Conservation (phyloP, 352 stramenopile genomes). For the Chrysophaeum taylorii region DNA sequence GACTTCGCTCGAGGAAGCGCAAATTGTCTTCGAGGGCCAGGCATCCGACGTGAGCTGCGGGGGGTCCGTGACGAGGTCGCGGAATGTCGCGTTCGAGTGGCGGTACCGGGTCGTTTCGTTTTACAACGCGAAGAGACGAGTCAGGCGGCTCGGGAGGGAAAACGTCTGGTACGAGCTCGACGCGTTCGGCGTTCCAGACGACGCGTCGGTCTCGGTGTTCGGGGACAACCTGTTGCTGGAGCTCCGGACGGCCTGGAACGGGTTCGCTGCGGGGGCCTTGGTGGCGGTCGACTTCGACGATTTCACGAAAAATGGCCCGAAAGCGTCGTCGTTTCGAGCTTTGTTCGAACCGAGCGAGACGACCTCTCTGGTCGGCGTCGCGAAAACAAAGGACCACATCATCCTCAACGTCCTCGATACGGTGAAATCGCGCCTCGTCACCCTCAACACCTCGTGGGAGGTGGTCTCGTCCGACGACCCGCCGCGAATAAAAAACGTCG, state of each 20-base stretch:
- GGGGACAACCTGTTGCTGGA: conserved; percentile 33
- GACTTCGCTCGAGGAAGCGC: conserved; percentile 13
- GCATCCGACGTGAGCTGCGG: conserved; percentile 15
- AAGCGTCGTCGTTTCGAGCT: conserved; percentile 32
- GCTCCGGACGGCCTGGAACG: conserved; percentile 36
- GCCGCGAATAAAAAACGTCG: no score
- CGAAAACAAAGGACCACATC: conserved; percentile 49
- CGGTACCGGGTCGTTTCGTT: conserved; percentile 14
- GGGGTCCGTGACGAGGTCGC: conserved; percentile 8
- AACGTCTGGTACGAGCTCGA: not conserved
- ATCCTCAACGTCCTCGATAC: conserved; percentile 48
- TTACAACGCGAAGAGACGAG: conserved; percentile 14
- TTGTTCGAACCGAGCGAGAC: conserved; percentile 48
- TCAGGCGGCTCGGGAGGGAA: not conserved
- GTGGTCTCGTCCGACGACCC: no score
- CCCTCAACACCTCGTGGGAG: no score
- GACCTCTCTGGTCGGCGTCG: conserved; percentile 43
- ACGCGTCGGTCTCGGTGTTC: conserved; percentile 21
- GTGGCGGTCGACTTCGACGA: conserved; percentile 34
- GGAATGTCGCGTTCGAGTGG: conserved; percentile 13
- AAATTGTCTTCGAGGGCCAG: conserved; percentile 21
- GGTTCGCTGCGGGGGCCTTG: conserved; percentile 35
- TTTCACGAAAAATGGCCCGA: conserved; percentile 21
- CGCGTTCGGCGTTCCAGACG: conserved; percentile 4
- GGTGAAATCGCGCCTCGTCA: no score